Percentiles rank a stretch among this genome's conserved stretches.
Evolutionary conservation across 345 rosid species (phyloP).

Genomic region (Schrenkiella parvula): DNA sequence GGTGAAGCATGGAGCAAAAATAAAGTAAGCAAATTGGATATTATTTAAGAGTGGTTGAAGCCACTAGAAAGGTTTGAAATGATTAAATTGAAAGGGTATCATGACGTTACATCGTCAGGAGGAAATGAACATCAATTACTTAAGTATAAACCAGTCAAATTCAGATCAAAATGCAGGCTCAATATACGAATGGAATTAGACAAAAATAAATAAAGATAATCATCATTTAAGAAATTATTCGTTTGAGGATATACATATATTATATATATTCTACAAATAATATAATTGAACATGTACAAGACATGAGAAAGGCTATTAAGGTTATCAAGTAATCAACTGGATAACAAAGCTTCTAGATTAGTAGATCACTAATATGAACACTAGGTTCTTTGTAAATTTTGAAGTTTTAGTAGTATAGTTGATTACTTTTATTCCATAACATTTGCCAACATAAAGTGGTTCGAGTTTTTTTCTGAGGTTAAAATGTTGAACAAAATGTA

Average conservation of each 20-base stretch:
- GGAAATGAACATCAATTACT: not conserved
- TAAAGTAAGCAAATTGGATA: not conserved
- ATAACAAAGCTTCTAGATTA: not conserved
- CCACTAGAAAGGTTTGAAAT: constrained; percentile 17
- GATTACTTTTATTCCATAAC: not conserved
- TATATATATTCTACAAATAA: not conserved
- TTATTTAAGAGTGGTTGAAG: constrained; percentile 11
- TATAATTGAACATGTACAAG: not conserved
- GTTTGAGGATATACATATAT: not conserved
- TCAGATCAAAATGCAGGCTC: not conserved
- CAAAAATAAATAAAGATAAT: not conserved
- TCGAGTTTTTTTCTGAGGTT: not conserved
- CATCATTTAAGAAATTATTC: not conserved
- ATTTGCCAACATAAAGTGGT: not conserved
- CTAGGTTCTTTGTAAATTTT: not conserved
- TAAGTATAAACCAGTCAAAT: not conserved
- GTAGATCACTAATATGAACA: not conserved
- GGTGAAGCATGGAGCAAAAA: constrained; percentile 13
- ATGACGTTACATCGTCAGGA: constrained; percentile 21
- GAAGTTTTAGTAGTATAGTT: not conserved
- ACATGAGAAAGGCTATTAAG: not conserved
- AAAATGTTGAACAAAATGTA: not conserved
- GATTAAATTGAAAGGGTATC: not conserved
- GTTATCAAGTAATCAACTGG: not conserved
- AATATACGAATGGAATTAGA: not conserved